Evolutionary conservation across 2,329 filamentous ascomycete genomes (phyloP), one percentile per base, ranked within the genome.

Genomic region (Fusarium fracticaudum): DNA sequence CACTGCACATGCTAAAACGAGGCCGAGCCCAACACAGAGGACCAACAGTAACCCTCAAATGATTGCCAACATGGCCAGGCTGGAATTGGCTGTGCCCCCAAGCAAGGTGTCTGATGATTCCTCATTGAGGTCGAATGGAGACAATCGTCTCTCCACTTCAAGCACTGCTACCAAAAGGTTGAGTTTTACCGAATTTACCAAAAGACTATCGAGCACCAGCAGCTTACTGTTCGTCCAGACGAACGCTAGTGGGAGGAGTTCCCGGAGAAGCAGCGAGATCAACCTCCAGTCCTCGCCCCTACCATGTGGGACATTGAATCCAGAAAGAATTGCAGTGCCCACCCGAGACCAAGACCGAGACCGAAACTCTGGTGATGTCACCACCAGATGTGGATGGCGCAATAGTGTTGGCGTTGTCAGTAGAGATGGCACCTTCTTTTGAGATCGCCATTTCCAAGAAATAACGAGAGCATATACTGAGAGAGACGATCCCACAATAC

Each of bases 161-260:
- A 90, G 87, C 78, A 82, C 83, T 54, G 91, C 90, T 82, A 85
- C 83, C 53, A 91, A 91, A 82, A 85, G 88, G 68, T 85, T 90
- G 63, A 90, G 88, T 82, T 90, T 91, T 73, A 88, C 86, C 74
- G 90, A 92, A 61, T 89, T 91, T 71, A 87, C 88, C 53, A 89
- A 88, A 79, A 84, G 88, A 70, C 80, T 91, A 61, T 91, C 88
- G 75, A 90, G 87, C 79, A 90, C 88, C 59, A 90, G 88, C 78
- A 90, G 87, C 79, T 81, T 90, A 77, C 83, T 91, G 60, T 83
- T 91, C 51, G 85, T 90, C 63, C 88, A 91, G 82, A 88, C 88
- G 69, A 90, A 90, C 78, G 83, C 84, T 67, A 86, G 85, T 76
- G 81, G 81, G 67, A 81, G 81, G 71, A 88, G 86, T 81, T 87